phyloP scores from a whole-genome alignment of 768 basidiomycete species.

The Kwoniella dendrophila region DNA sequence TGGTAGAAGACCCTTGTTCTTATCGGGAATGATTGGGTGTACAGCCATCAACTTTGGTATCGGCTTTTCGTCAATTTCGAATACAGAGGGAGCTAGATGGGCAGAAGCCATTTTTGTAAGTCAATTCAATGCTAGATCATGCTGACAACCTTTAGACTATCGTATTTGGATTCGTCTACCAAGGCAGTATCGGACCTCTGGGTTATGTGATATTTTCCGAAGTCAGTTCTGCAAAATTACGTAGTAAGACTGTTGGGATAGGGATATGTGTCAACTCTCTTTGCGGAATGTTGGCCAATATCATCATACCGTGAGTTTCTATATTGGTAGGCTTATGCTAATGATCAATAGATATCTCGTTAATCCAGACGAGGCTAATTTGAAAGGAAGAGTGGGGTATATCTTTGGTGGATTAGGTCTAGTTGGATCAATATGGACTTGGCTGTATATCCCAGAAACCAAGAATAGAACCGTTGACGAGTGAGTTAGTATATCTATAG shows the following conservation, averaged over 20 bases:
- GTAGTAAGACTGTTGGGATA: slow-evolving; percentile 7
- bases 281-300: slow-evolving; percentile 13
- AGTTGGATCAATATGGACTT: slow-evolving; percentile 11
- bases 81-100: slow-evolving; percentile 24
- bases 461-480: slow-evolving; percentile 18
- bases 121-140: background rate
- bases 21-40: slow-evolving; percentile 29
- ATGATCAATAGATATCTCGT: slow-evolving; percentile 17
- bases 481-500: slow-evolving; percentile 1
- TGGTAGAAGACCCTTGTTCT: slow-evolving; percentile 10
- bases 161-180: slow-evolving; percentile 13
- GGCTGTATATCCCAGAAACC: slow-evolving; percentile 23
- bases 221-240: slow-evolving; percentile 10
- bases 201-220: slow-evolving; percentile 16
- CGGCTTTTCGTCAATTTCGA: slow-evolving; percentile 19
- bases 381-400: slow-evolving; percentile 28
- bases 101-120: slow-evolving; percentile 30
- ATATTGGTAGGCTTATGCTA: background rate
- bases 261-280: slow-evolving; percentile 12
- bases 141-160: slow-evolving; percentile 3
- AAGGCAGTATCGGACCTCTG: slow-evolving; percentile 15
- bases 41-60: slow-evolving; percentile 23
- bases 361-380: slow-evolving; percentile 32
- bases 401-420: slow-evolving; percentile 22
- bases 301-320: slow-evolving; percentile 16